These are phyloP conservation scores for Silene vulgaris DNA, from an alignment of 179 eudicot species.

Conservation along the genomic window DNA sequence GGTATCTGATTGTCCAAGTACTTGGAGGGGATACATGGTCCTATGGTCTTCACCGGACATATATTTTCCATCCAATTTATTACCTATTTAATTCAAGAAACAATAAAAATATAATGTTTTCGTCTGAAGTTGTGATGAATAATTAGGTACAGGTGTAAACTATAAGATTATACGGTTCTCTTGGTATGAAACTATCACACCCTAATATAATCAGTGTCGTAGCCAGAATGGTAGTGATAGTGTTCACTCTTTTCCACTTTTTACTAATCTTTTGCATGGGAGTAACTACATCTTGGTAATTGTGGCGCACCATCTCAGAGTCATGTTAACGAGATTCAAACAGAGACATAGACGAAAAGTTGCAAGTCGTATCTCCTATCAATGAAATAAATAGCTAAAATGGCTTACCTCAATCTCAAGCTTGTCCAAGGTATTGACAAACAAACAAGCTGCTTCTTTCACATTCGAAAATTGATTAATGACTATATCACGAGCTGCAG, in stretches of 20 bases:
- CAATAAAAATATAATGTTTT: neutral
- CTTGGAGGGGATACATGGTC: slow-evolving; percentile 40
- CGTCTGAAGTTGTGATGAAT: neutral
- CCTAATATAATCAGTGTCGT: no score
- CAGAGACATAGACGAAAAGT: no score
- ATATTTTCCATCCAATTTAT: slow-evolving; percentile 22
- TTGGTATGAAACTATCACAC: no score
- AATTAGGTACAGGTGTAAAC: neutral
- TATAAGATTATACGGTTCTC: no score
- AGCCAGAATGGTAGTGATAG: no score
- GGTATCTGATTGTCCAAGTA: slow-evolving; percentile 30
- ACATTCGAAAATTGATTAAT: slow-evolving; percentile 30
- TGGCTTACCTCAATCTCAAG: slow-evolving; percentile 31
- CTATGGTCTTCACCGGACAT: slow-evolving; percentile 27
- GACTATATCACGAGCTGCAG: slow-evolving; percentile 2
- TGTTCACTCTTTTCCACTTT: no score
- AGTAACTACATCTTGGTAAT: no score
- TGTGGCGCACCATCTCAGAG: no score
- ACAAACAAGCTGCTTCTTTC: slow-evolving; percentile 24
- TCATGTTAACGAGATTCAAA: neutral
- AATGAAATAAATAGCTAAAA: neutral
- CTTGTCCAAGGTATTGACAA: slow-evolving; percentile 30
- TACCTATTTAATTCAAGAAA: slow-evolving; percentile 9
- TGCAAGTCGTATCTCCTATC: neutral
- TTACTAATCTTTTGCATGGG: no score